Base-by-base conservation (phyloP, 768 basidiomycete species). In the Rhodotorula paludigena region DNA sequence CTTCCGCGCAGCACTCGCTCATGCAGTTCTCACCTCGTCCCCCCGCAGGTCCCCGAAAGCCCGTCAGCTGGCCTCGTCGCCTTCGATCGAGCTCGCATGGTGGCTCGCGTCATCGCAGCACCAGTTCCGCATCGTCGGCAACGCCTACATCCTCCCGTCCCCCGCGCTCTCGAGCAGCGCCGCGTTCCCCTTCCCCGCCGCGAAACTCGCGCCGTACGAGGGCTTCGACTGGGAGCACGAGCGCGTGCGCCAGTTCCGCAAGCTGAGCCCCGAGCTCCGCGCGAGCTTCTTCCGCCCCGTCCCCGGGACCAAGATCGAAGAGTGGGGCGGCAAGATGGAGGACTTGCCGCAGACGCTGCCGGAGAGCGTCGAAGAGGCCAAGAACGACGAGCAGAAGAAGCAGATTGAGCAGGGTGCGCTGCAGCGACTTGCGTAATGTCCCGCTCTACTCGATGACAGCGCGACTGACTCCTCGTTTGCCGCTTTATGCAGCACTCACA, bases 101-200 rank as follows among this genome's bases (percentile, higher is more conserved):
- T 92, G 89, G 88, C 82, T 86, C 59, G 81, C 83, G 38, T 82
- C 83, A 30, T 82, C 84, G 0, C 77, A 82, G 59, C 85, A 89
- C 75, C 90, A 93, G 74, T 90, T 86, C 76, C 85, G 91, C 54
- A 79, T 93, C 74, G 67, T 80, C 1, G 89, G 86, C 2, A 77
- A 77, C 21, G 84, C 83, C 30, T 81, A 80, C 75, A 69, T 89
- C 66, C 80, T 89, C 30, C 84, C 87, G 1, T 73, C 80, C 1
- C 82, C 84, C 0, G 68, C 74, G 11, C 49, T 63, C 36, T 25
- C 42, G 12, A 14, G 5, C 28, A 3, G 10, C 30, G 21, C 39
- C 21, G 18, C 53, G 8, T 68, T 68, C 62, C 67, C 79, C 32
- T 83, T 83, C 69, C 52, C 62, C 9, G 53, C 55, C 35, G 56